These are phyloP conservation scores for Arabis hirsuta DNA, from an alignment of 345 rosid species.

Conservation along the genomic window DNA sequence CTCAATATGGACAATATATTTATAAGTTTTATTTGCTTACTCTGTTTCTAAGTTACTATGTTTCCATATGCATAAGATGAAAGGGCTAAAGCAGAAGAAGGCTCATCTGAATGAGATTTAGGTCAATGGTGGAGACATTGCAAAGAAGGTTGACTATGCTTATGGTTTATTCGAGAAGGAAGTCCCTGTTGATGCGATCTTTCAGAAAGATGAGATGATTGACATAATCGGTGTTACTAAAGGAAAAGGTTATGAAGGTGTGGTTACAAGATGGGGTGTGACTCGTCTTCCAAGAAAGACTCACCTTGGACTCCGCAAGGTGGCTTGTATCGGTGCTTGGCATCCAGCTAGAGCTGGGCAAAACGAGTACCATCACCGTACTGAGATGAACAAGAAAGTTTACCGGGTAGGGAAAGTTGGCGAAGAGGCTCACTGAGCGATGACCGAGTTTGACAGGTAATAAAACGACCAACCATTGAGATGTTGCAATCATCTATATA, in stretches of 20 bases:
- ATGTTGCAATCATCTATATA: neutral
- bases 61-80: constrained; percentile 54
- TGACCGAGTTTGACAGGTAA: constrained; percentile 86
- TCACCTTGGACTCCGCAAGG: constrained; percentile 93
- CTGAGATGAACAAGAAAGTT: constrained; percentile 90
- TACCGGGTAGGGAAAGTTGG: constrained; percentile 82
- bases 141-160: constrained; percentile 81
- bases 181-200: constrained; percentile 74
- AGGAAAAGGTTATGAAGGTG: constrained; percentile 95
- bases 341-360: constrained; percentile 99
- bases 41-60: neutral
- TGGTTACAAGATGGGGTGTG: constrained; percentile 94
- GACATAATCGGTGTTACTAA: constrained; percentile 90
- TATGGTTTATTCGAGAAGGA: constrained; percentile 87
- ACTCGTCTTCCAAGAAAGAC: constrained; percentile 96
- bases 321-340: constrained; percentile 98
- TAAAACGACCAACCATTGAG: neutral
- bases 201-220: constrained; percentile 95
- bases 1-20: neutral
- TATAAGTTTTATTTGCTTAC: neutral
- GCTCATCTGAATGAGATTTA: constrained; percentile 94
- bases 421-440: constrained; percentile 75
- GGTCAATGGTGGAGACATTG: constrained; percentile 79
- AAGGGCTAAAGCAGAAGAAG: constrained; percentile 92
- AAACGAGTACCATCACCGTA: constrained; percentile 92